These are phyloP conservation scores for Leucocoprinus leucothites DNA, from an alignment of 768 basidiomycete genomes.

Conservation along the genomic window DNA sequence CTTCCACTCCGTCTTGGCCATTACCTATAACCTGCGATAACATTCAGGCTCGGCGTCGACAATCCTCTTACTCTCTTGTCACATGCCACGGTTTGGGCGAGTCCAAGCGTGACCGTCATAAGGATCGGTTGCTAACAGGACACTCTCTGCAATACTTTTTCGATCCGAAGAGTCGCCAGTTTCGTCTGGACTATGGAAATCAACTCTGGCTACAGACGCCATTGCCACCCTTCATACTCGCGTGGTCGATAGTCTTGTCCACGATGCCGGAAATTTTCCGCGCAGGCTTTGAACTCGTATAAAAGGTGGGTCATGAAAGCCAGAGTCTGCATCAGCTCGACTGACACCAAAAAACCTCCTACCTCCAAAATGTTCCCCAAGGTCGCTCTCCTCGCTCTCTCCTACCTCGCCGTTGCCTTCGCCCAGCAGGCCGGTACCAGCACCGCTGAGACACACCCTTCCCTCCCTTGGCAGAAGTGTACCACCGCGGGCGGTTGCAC, in stretches of 20 bases:
- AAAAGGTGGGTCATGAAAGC: not conserved
- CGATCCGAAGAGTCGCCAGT: not conserved
- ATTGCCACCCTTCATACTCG: not conserved
- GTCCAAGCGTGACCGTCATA: not conserved
- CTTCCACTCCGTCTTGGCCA: not conserved
- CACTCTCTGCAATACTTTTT: not conserved
- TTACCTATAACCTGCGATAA: not conserved
- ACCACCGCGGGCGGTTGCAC: slow-evolving; percentile 27
- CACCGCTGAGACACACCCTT: slow-evolving; percentile 39
- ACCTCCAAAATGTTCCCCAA: not conserved
- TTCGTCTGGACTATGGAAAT: not conserved
- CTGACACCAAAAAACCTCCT: not conserved
- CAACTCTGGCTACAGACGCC: not conserved
- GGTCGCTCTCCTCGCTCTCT: slow-evolving; percentile 22
- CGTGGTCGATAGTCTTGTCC: not conserved
- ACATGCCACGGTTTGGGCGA: too few species aligned
- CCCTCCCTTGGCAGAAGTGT: slow-evolving; percentile 35
- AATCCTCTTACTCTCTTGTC: too few species aligned
- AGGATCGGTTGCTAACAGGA: not conserved
- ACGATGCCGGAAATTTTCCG: not conserved
- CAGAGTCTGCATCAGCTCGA: not conserved
- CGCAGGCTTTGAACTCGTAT: not conserved
- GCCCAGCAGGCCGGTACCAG: slow-evolving; percentile 42
- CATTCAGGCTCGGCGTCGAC: too few species aligned
- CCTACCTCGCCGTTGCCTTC: slow-evolving; percentile 25